Percentiles rank a stretch among this genome's conserved stretches.
Evolutionary conservation across 2,329 filamentous ascomycete genomes (phyloP).

Genomic region (Penicillium sp.): DNA sequence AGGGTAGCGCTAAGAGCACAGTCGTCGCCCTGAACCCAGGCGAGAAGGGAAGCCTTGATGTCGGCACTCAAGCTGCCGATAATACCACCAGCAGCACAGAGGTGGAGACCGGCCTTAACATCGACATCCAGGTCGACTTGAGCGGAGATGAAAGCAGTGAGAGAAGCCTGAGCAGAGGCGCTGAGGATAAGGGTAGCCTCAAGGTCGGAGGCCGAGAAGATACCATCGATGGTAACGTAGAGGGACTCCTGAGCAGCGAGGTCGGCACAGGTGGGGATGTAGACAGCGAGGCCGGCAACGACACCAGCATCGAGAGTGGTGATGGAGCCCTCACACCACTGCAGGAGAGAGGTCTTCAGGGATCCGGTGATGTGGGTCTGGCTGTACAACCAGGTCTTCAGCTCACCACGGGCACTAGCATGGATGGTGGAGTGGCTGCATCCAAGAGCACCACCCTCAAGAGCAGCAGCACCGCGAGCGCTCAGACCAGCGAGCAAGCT

Average conservation of each 20-base stretch:
- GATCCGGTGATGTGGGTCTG: conserved; percentile 25
- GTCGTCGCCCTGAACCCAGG: conserved; percentile 28
- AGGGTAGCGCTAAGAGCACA: conserved; percentile 31
- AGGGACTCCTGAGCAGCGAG: conserved; percentile 39
- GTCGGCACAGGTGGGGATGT: conserved; percentile 33
- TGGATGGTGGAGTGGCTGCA: conserved; percentile 31
- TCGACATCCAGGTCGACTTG: conserved; percentile 26
- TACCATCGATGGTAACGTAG: conserved; percentile 38
- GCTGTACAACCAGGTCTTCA: conserved; percentile 31
- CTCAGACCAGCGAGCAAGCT: conserved; percentile 31
- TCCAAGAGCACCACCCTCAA: conserved; percentile 37
- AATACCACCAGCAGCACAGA: conserved; percentile 37
- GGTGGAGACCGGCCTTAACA: conserved; percentile 34
- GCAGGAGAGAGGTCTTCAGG: conserved; percentile 30
- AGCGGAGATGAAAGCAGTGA: conserved; percentile 30
- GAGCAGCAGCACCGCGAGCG: conserved; percentile 36
- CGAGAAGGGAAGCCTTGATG: conserved; percentile 32
- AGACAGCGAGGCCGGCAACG: conserved; percentile 34
- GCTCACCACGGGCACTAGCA: conserved; percentile 27
- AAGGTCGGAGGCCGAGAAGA: conserved; percentile 29
- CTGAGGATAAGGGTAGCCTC: conserved; percentile 33
- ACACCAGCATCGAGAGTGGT: conserved; percentile 28
- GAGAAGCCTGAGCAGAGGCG: conserved; percentile 28
- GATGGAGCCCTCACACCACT: conserved; percentile 33
- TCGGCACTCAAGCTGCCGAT: conserved; percentile 30